phyloP scores from a whole-genome alignment of 139 green algal species.

The Chlorella ohadii region DNA sequence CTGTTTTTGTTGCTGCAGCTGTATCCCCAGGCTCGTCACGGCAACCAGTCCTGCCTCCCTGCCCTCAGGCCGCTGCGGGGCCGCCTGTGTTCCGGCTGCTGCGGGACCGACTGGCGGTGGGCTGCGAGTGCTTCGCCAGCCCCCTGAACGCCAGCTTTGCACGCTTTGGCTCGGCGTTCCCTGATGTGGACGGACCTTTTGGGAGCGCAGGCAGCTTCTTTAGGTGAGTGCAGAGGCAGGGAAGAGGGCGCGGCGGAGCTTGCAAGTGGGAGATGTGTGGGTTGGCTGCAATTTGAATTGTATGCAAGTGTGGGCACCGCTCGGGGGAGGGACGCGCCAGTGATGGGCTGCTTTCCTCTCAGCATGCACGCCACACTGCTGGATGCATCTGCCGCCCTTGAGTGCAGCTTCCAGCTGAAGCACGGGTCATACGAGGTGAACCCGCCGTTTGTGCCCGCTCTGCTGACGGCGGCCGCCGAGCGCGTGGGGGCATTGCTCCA shows the following conservation, averaged over 20 bases:
- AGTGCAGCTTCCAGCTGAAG: neutral
- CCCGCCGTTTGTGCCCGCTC: neutral
- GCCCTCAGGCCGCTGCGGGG: neutral
- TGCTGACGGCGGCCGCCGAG: neutral
- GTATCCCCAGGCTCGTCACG: too few species aligned
- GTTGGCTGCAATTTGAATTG: too few species aligned
- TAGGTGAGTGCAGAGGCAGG: neutral
- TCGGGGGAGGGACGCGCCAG: too few species aligned
- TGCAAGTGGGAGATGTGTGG: too few species aligned
- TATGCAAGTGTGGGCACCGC: too few species aligned
- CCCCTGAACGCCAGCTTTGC: neutral
- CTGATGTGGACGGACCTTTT: neutral
- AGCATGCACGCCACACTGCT: too few species aligned
- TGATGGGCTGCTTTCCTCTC: too few species aligned
- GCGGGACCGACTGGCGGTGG: neutral
- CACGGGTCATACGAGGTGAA: neutral
- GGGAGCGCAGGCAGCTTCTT: conserved; percentile 5
- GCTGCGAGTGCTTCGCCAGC: conserved; percentile 9
- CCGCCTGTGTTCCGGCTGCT: neutral
- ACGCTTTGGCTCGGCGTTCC: conserved; percentile 1
- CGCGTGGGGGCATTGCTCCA: neutral
- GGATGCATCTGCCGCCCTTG: neutral
- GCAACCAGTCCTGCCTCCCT: neutral
- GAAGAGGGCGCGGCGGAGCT: too few species aligned
- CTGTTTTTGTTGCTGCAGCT: too few species aligned